phyloP scores from a whole-genome alignment of 1,284 basidiomycete species.

The Naganishia sp. region DNA sequence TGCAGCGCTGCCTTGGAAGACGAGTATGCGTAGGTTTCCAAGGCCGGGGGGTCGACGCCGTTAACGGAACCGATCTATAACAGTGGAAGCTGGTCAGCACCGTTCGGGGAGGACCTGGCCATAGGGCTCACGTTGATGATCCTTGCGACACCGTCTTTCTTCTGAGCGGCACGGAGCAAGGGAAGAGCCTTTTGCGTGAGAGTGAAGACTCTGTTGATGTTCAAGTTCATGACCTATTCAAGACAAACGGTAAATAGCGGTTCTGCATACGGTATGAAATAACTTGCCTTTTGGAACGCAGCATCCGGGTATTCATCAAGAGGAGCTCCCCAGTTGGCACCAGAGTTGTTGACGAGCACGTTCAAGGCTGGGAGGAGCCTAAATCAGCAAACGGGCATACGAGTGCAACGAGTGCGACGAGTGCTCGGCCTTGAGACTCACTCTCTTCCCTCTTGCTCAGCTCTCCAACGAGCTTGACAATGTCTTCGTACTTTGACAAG shows the following conservation, averaged over 20 bases:
- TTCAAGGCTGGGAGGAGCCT: conserved; percentile 31
- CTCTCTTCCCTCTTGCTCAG: conserved; percentile 22
- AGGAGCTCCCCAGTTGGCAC: conserved; percentile 64
- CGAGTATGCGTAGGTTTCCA: conserved; percentile 70
- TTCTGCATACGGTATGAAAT: not conserved
- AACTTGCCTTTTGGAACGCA: conserved; percentile 45
- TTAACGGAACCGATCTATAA: conserved; percentile 68
- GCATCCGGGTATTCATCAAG: conserved; percentile 62
- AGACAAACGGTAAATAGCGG: conserved; percentile 53
- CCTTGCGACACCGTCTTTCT: conserved; percentile 57
- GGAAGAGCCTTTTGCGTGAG: conserved; percentile 68
- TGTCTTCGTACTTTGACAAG: conserved; percentile 57
- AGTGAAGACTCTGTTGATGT: conserved; percentile 70
- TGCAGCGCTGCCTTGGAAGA: conserved; percentile 62
- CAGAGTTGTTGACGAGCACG: conserved; percentile 44
- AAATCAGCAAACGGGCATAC: not conserved
- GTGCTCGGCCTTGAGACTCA: not conserved
- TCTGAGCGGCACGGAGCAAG: conserved; percentile 61
- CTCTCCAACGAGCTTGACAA: conserved; percentile 30
- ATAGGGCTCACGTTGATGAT: conserved; percentile 63
- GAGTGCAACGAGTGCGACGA: not conserved
- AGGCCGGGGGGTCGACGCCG: conserved; percentile 59
- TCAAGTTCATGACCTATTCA: conserved; percentile 67
- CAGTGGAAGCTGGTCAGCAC: not conserved
- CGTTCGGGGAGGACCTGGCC: not conserved